phyloP scores from a whole-genome alignment of 2,329 filamentous ascomycete genomes.

The Fusarium subtropicale region DNA sequence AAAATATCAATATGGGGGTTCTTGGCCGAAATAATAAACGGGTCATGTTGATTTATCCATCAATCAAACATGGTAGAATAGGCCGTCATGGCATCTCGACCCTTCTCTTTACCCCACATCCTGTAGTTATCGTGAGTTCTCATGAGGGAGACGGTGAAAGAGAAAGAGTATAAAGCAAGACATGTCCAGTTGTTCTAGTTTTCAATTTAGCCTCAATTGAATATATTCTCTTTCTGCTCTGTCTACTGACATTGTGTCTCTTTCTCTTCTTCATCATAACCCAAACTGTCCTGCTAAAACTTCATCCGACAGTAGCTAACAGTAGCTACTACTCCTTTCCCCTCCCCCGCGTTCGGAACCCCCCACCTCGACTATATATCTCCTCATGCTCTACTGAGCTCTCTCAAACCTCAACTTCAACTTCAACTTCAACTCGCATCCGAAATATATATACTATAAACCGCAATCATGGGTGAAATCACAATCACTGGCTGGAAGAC shows the following conservation, averaged over 20 bases:
- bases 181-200: constrained; percentile 4
- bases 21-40: constrained; percentile 11
- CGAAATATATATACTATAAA: constrained; percentile 1
- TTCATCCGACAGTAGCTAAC: neutral
- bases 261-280: constrained; percentile 10
- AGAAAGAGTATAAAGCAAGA: constrained; percentile 38
- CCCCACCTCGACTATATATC: constrained; percentile 29
- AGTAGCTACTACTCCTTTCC: neutral
- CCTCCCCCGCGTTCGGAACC: constrained; percentile 41
- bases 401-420: neutral
- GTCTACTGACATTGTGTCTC: neutral
- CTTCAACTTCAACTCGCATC: neutral
- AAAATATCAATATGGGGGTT: constrained; percentile 31
- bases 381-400: constrained; percentile 27
- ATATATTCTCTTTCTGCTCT: neutral
- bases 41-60: constrained; percentile 37
- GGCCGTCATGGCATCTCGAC: constrained; percentile 36
- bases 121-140: constrained; percentile 21
- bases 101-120: constrained; percentile 41
- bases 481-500: constrained; percentile 79
- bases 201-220: constrained; percentile 31
- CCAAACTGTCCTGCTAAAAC: neutral
- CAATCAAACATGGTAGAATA: constrained; percentile 34
- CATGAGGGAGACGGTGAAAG: constrained; percentile 27
- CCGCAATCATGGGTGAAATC: constrained; percentile 59